A percentile compares a stretch with the other conserved stretches of the same genome.
These are phyloP conservation scores for Polysphondylium violaceum DNA, from an alignment of 78 protist genomes.

Conservation along the genomic window DNA sequence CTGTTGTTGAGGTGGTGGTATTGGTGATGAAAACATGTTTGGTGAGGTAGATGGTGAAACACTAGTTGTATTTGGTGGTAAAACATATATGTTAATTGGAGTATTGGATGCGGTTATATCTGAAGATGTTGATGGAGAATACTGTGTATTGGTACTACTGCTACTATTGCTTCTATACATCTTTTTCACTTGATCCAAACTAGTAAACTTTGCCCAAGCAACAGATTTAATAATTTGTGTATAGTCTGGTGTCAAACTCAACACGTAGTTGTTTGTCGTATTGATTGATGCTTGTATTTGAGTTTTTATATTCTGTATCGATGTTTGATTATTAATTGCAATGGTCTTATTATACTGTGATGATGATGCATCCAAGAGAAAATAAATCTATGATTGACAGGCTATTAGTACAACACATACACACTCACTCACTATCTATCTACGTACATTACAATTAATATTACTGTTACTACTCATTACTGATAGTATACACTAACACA, in stretches of 20 bases:
- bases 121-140: not conserved
- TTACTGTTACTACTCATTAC: too few species aligned
- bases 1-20: not conserved
- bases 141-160: not conserved
- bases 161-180: not conserved
- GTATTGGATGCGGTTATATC: not conserved
- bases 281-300: not conserved
- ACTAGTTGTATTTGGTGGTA: too few species aligned
- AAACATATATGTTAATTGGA: too few species aligned
- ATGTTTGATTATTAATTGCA: conserved; percentile 1
- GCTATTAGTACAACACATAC: too few species aligned
- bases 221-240: conserved; percentile 37
- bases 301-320: not conserved
- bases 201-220: conserved; percentile 27
- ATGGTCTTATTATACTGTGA: too few species aligned
- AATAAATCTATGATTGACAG: too few species aligned
- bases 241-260: not conserved
- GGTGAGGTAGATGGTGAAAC: not conserved
- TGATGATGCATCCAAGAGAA: too few species aligned
- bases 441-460: too few species aligned
- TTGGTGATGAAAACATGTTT: not conserved
- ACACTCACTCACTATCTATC: too few species aligned
- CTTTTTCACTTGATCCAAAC: not conserved
- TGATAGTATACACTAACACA: too few species aligned
- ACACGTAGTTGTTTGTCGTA: not conserved